Base-by-base conservation (phyloP, 306 rosid species). In the Prunus mume region DNA sequence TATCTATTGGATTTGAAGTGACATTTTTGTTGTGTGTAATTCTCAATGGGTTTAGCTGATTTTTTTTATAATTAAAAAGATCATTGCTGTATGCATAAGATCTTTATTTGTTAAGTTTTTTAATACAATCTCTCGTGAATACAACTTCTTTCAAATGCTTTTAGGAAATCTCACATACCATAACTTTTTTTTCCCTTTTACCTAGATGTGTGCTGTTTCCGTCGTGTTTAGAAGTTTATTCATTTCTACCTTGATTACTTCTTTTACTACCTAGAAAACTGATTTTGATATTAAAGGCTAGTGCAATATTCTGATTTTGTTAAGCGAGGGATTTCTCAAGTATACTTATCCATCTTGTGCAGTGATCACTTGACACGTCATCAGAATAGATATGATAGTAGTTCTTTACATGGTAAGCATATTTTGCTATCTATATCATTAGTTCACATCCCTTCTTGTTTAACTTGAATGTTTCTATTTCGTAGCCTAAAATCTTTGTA, bases 311-410 rank as follows among this genome's bases (percentile, higher is more conserved):
- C 30, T 46, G 43, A 57, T 77, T 46, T 57, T 68, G 62, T 58
- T 24, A 28, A 30, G 13, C 0, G 13, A 19, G 55, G 41, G 63
- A 58, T 41, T 17, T 13, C 51, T 68, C 17, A 68, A 45, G 11
- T 57, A 27, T 28, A 3, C 65, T 12, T 14, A 3, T 12, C 41
- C 25, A 43, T 41, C 15, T 45, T 58, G 13, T 58, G 70, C 69
- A 77, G 81, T 49, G 54, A 25, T 58, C 43, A 28, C 27, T 60
- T 58, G 28, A n/a, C 62, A 77, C 63, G 20, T 30, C 81, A 30
- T 50, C 65, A 13, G 60, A 60, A 54, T 45, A 43, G 73, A 25
- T 78, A 65, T 54, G 9, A 47, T 34, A 34, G 68, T 32, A 15
- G 2, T 64, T 34, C 30, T 22, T 45, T 30, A 66, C 41, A 49